Percentiles rank a stretch among this genome's conserved stretches.
Evolutionary conservation across 2,329 filamentous ascomycete genomes (phyloP).

Genomic region (Claviceps sp.): DNA sequence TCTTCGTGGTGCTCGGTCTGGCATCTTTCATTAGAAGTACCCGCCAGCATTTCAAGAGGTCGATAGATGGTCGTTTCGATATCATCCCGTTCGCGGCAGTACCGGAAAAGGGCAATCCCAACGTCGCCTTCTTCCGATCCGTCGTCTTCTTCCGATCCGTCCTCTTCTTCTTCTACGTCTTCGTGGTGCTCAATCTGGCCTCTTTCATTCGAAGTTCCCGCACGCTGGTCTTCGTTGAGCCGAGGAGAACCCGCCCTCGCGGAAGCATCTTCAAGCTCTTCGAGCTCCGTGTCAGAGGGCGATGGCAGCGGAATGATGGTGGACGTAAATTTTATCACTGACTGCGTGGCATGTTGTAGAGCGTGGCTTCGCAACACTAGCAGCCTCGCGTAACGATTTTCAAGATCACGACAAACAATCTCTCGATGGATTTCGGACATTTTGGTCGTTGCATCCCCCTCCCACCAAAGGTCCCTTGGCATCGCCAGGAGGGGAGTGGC

Average conservation of each 20-base stretch:
- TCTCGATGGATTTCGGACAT: neutral
- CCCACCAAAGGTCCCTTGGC: neutral
- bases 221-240: neutral
- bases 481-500: neutral
- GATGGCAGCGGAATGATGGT: neutral
- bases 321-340: neutral
- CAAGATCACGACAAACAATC: neutral
- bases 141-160: neutral
- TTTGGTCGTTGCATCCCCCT: neutral
- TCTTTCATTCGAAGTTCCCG: neutral
- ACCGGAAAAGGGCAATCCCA: neutral
- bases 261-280: neutral
- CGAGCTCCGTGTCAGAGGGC: neutral
- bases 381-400: neutral
- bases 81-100: neutral
- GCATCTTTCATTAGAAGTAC: too few relatives aligned
- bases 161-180: neutral
- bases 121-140: neutral
- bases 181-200: neutral
- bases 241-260: neutral
- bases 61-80: neutral
- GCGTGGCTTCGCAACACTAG: neutral
- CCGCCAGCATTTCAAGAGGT: neutral
- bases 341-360: neutral
- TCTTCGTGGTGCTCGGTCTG: too few relatives aligned